Conservation (phyloP, 768 basidiomycete species). For the Lactifluus hygrophoroides region DNA sequence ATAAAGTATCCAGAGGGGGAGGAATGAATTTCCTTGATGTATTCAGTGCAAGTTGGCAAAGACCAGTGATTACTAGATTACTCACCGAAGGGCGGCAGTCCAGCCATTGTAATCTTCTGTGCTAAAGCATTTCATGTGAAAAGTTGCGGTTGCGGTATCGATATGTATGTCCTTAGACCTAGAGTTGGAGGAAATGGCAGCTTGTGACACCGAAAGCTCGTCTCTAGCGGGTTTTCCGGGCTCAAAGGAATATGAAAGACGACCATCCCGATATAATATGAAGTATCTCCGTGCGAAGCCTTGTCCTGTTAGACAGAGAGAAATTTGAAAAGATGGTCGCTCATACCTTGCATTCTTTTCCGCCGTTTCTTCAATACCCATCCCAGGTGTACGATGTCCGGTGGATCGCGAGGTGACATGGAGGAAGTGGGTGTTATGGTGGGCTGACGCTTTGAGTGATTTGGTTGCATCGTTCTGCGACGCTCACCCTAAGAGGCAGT, state of each 20-base stretch:
- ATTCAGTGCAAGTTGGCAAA: not conserved
- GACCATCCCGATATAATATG: conserved; percentile 53
- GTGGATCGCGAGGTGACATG: not conserved
- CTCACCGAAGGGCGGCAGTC: conserved; percentile 68
- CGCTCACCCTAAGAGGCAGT: not conserved
- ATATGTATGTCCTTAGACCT: conserved; percentile 75
- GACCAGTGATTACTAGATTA: conserved; percentile 2
- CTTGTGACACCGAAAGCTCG: conserved; percentile 49
- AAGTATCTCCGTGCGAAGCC: conserved; percentile 85
- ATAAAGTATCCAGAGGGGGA: conserved; percentile 31
- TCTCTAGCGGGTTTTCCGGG: conserved; percentile 67
- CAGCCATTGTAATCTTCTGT: conserved; percentile 62
- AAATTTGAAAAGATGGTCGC: not conserved
- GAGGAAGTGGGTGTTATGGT: not conserved
- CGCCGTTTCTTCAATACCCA: conserved; percentile 83
- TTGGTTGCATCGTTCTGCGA: not conserved
- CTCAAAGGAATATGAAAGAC: conserved; percentile 67
- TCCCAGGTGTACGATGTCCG: conserved; percentile 47
- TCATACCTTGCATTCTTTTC: conserved; percentile 80
- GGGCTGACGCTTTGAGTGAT: not conserved
- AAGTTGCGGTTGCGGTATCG: conserved; percentile 66
- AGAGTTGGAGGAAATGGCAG: conserved; percentile 69
- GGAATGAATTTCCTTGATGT: conserved; percentile 52
- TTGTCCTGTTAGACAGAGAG: conserved; percentile 24
- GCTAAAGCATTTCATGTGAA: conserved; percentile 74